Conservation (phyloP, 805 yeast genomes). For the Candida schatavii region DNA sequence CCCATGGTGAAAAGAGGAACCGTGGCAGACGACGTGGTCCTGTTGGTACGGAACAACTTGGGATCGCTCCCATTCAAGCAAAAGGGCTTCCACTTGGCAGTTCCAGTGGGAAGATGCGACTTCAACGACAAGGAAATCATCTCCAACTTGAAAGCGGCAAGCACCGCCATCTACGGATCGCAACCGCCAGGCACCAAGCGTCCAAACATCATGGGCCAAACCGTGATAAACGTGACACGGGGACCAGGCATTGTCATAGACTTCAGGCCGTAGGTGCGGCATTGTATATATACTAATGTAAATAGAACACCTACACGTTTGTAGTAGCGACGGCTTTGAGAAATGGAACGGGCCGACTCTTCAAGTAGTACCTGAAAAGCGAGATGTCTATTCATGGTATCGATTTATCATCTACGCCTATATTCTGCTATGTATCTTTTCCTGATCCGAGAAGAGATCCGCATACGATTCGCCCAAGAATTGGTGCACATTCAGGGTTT, state of each 20-base stretch:
- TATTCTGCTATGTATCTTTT: background rate
- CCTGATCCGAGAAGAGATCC: conserved; percentile 32
- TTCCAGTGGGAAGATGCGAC: conserved; percentile 74
- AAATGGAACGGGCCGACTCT: too few species aligned
- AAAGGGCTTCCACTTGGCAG: conserved; percentile 52
- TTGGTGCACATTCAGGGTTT: conserved; percentile 76
- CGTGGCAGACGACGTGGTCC: conserved; percentile 62
- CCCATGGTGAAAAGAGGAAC: conserved; percentile 87
- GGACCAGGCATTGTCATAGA: conserved; percentile 78
- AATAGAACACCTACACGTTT: too few species aligned
- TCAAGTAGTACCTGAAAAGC: background rate
- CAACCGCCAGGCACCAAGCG: conserved; percentile 60
- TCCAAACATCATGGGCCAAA: conserved; percentile 67
- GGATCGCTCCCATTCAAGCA: conserved; percentile 82
- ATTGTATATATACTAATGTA: conserved; percentile 1
- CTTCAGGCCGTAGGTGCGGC: conserved; percentile 15
- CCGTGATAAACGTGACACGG: conserved; percentile 64
- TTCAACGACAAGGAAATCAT: conserved; percentile 76
- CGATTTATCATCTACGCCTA: background rate
- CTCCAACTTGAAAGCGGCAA: conserved; percentile 65
- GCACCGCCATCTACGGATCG: conserved; percentile 56
- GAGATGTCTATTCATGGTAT: background rate
- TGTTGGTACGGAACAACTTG: conserved; percentile 50
- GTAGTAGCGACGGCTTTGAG: too few species aligned
- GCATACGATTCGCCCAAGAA: conserved; percentile 62